These are phyloP conservation scores for Papiliotrema fonsecae DNA, from an alignment of 1,284 basidiomycete genomes.

Conservation along the genomic window DNA sequence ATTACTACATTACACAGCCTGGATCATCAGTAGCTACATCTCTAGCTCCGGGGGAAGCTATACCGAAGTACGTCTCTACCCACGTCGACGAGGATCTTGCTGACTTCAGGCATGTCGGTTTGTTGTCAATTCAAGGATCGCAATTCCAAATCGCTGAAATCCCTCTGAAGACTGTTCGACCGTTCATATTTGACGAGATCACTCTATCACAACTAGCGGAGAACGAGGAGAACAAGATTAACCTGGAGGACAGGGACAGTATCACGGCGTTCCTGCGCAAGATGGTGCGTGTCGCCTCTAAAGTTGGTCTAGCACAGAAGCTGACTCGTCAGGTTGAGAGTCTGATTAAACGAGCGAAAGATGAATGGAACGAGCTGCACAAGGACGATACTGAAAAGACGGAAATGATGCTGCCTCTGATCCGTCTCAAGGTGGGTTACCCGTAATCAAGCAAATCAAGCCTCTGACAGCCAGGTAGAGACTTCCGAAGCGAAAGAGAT, in stretches of 20 bases:
- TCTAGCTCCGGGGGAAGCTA: slow-evolving; percentile 79
- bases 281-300: slow-evolving; percentile 52
- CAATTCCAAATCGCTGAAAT: slow-evolving; percentile 82
- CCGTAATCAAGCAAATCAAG: not conserved
- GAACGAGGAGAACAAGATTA: slow-evolving; percentile 59
- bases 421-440: slow-evolving; percentile 68
- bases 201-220: slow-evolving; percentile 69
- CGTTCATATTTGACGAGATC: slow-evolving; percentile 88
- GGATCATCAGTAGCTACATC: slow-evolving; percentile 94
- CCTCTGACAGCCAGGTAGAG: slow-evolving; percentile 60
- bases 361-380: slow-evolving; percentile 75
- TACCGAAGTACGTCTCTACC: slow-evolving; percentile 65
- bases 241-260: slow-evolving; percentile 71
- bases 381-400: slow-evolving; percentile 50
- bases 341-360: slow-evolving; percentile 70
- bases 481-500: slow-evolving; percentile 82
- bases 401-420: slow-evolving; percentile 73
- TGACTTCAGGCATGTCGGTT: slow-evolving; percentile 68
- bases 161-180: slow-evolving; percentile 82
- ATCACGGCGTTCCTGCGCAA: slow-evolving; percentile 73
- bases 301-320: not conserved
- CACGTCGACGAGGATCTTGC: not conserved
- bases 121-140: slow-evolving; percentile 78
- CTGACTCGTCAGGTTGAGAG: slow-evolving; percentile 60
- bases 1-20: slow-evolving; percentile 89